Evolutionary conservation across 148 eudicot genomes (phyloP), one percentile per base, ranked within the genome.

Genomic region (Spergularia marina): DNA sequence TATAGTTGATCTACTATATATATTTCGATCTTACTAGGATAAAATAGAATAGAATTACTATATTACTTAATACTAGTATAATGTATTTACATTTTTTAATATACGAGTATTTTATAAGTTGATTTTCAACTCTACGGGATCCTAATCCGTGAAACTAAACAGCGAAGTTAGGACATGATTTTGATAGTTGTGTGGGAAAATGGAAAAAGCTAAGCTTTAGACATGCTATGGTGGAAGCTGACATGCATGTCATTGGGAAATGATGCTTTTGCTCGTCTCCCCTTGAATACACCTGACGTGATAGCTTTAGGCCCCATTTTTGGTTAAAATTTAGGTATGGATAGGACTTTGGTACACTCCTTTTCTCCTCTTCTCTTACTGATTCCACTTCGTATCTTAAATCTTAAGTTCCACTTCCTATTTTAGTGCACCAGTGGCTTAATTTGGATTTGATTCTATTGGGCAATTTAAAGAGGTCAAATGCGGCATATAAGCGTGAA

Each of bases 101-200:
- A 23, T 23, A 23, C 1, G 25, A 23, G 25, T 23, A 23, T 23
- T 23, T 23, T 23, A 23, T 23, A 23, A 23, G 25, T 30, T 30
- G 0, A 30, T 30, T 30, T 30, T 30, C 36, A 30, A 30, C 36
- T 30, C 4, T 3, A 30, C 2, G 3, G 36, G 2, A 30, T 30
- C 36, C 36, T 58, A 4, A 52, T 15, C n/a, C 23, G 30, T 11
- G 10, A 39, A 47, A 25, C 21, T n/a, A 62, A 30, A 78, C 72
- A 78, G 76, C 54, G 76, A 78, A 78, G 70, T 78, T 78, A 78
- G 80, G 80, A 73, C 80, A 78, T 78, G 80, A 77, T 70, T 61
- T 77, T 62, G 80, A 77, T 77, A 13, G 75, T 77, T 70, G 53
- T 21, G 62, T 61, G 52, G 74, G 60, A 52, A 76, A 21, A 49